Evolutionary conservation across 75 land plant genomes (phyloP).

Genomic region (Isoetes taiwanensis): DNA sequence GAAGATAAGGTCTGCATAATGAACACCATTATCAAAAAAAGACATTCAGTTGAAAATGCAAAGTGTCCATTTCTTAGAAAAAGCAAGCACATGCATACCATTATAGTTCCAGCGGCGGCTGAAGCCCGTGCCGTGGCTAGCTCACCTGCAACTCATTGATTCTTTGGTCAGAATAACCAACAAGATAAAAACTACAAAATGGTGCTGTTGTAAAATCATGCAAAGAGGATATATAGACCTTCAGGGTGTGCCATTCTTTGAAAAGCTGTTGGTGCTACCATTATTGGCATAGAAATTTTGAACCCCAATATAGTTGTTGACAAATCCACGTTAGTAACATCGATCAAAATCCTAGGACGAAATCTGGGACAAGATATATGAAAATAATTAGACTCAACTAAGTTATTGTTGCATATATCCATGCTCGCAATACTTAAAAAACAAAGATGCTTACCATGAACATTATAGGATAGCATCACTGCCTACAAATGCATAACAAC

Average conservation of each 20-base stretch:
- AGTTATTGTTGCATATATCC: too few species aligned
- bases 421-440: too few species aligned
- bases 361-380: too few species aligned
- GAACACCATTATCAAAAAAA: background rate
- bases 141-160: constrained; percentile 48
- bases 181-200: too few species aligned
- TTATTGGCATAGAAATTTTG: constrained; percentile 93
- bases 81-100: constrained; percentile 37
- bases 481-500: too few species aligned
- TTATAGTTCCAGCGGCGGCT: constrained; percentile 67
- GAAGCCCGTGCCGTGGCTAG: constrained; percentile 81
- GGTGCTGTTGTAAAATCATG: too few species aligned
- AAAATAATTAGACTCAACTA: too few species aligned
- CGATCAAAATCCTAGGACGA: constrained; percentile 79
- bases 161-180: too few species aligned
- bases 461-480: too few species aligned
- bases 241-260: constrained; percentile 97
- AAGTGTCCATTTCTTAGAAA: too few species aligned
- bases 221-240: constrained; percentile 27
- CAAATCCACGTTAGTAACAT: constrained; percentile 61
- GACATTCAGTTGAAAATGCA: too few species aligned
- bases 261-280: constrained; percentile 93
- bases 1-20: constrained; percentile 61
- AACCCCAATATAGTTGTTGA: constrained; percentile 67
- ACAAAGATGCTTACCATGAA: too few species aligned